Percentiles rank a stretch among this genome's conserved stretches.
phyloP scores from a whole-genome alignment of 2,329 filamentous ascomycete species.

The Penicillium frequentans region DNA sequence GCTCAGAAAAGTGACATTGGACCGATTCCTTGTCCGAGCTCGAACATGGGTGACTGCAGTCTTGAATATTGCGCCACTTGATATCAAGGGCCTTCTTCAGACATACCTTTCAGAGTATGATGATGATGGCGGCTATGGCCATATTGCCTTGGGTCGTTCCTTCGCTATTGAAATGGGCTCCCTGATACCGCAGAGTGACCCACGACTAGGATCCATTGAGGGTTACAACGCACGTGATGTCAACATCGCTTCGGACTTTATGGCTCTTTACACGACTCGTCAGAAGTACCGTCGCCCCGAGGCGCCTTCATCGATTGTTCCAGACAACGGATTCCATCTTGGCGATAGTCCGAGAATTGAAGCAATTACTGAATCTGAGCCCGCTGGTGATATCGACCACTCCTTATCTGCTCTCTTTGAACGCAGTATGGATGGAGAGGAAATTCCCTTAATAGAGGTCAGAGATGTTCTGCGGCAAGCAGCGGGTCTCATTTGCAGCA shows the following conservation, averaged over 20 bases:
- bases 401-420: slow-evolving; percentile 71
- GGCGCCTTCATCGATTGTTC: slow-evolving; percentile 45
- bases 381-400: slow-evolving; percentile 50
- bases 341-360: slow-evolving; percentile 14
- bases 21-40: slow-evolving; percentile 73
- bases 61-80: slow-evolving; percentile 81
- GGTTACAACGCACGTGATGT: slow-evolving; percentile 70
- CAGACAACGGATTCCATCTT: slow-evolving; percentile 7
- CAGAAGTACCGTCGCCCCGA: slow-evolving; percentile 94
- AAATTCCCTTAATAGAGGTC: slow-evolving; percentile 71
- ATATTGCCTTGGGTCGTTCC: slow-evolving; percentile 87
- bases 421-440: slow-evolving; percentile 67
- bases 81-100: slow-evolving; percentile 92
- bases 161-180: slow-evolving; percentile 93
- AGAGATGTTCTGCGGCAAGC: slow-evolving; percentile 80
- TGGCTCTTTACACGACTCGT: slow-evolving; percentile 94
- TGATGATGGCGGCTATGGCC: slow-evolving; percentile 85
- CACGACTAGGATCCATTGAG: slow-evolving; percentile 78
- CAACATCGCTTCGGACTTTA: slow-evolving; percentile 92
- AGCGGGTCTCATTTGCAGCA: slow-evolving; percentile 80
- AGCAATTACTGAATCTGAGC: slow-evolving; percentile 13
- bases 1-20: slow-evolving; percentile 76
- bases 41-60: slow-evolving; percentile 77
- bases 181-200: slow-evolving; percentile 80
- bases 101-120: slow-evolving; percentile 95